phyloP scores from a whole-genome alignment of 2,329 filamentous ascomycete genomes.

The Neoscytalidium dimidiatum region DNA sequence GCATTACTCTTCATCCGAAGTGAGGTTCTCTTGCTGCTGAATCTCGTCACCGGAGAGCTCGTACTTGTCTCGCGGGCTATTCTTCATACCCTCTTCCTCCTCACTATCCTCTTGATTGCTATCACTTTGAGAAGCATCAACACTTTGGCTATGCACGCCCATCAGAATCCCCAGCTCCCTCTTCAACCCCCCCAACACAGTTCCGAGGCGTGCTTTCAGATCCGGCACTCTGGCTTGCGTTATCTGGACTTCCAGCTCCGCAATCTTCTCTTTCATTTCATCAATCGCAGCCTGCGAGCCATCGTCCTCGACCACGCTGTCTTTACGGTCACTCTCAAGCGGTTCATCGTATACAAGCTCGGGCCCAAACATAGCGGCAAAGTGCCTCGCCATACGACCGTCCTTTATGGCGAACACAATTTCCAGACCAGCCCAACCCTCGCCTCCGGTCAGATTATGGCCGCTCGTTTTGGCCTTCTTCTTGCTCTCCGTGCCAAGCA shows the following conservation, averaged over 20 bases:
- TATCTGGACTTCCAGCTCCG: slow-evolving; percentile 37
- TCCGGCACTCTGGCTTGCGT: slow-evolving; percentile 36
- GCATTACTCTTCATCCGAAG: background rate
- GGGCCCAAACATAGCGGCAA: slow-evolving; percentile 52
- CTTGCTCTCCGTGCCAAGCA: slow-evolving; percentile 32
- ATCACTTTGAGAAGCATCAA: slow-evolving; percentile 6
- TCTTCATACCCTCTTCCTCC: background rate
- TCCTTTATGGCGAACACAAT: slow-evolving; percentile 63
- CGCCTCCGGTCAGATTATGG: slow-evolving; percentile 21
- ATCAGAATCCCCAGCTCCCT: slow-evolving; percentile 29
- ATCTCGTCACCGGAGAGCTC: background rate
- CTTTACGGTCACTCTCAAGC: slow-evolving; percentile 41
- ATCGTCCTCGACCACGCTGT: slow-evolving; percentile 36
- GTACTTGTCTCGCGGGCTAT: background rate
- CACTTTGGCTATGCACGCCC: background rate
- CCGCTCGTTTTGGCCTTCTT: slow-evolving; percentile 23
- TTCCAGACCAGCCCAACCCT: slow-evolving; percentile 51
- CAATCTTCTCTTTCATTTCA: slow-evolving; percentile 37
- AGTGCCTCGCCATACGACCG: slow-evolving; percentile 53
- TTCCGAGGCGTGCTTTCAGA: slow-evolving; percentile 33
- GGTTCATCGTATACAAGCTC: slow-evolving; percentile 39
- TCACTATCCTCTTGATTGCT: background rate
- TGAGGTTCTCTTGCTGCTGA: background rate
- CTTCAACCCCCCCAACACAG: slow-evolving; percentile 34
- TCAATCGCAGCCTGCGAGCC: slow-evolving; percentile 29